Evolutionary conservation across 805 yeast genomes (phyloP).

Genomic region (Blastobotrys attinorum): DNA sequence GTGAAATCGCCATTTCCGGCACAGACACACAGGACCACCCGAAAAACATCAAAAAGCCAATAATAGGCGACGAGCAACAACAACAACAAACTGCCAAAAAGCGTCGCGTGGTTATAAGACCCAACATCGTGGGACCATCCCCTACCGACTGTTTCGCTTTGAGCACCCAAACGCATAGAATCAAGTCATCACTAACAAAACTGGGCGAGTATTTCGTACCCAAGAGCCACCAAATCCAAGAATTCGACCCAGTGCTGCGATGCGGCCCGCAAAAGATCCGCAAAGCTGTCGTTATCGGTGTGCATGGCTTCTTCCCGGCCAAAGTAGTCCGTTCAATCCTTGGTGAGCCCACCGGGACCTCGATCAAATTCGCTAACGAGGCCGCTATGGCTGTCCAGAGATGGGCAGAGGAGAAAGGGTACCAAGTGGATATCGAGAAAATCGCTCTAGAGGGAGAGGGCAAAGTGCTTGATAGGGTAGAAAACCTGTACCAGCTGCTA

Average conservation of each 20-base stretch:
- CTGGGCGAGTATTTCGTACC: slow-evolving; percentile 15
- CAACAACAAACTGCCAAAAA: slow-evolving; percentile 4
- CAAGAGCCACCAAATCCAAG: slow-evolving; percentile 9
- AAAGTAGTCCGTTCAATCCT: slow-evolving; percentile 74
- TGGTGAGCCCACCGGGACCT: slow-evolving; percentile 96
- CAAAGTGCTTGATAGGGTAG: slow-evolving; percentile 76
- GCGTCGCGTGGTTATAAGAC: slow-evolving; percentile 12
- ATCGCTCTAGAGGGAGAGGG: slow-evolving; percentile 95
- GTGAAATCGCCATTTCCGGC: slow-evolving; percentile 28
- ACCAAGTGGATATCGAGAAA: slow-evolving; percentile 59
- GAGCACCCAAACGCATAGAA: slow-evolving; percentile 15
- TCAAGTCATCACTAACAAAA: slow-evolving; percentile 14
- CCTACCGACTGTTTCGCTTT: slow-evolving; percentile 22
- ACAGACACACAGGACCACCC: slow-evolving; percentile 25
- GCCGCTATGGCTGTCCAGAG: slow-evolving; percentile 71
- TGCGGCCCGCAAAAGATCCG: slow-evolving; percentile 29
- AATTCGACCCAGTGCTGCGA: slow-evolving; percentile 24
- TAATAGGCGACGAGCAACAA: slow-evolving; percentile 5
- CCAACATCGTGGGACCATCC: slow-evolving; percentile 24
- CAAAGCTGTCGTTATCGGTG: slow-evolving; percentile 77
- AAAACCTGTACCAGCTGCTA: slow-evolving; percentile 65
- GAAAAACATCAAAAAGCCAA: slow-evolving; percentile 10
- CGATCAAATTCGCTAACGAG: slow-evolving; percentile 80
- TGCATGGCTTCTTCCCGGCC: slow-evolving; percentile 94
- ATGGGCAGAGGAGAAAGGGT: slow-evolving; percentile 45